Percentiles rank a stretch among this genome's conserved stretches.
Evolutionary conservation across 441 rosid species (phyloP).

Genomic region (Gossypium aridum): DNA sequence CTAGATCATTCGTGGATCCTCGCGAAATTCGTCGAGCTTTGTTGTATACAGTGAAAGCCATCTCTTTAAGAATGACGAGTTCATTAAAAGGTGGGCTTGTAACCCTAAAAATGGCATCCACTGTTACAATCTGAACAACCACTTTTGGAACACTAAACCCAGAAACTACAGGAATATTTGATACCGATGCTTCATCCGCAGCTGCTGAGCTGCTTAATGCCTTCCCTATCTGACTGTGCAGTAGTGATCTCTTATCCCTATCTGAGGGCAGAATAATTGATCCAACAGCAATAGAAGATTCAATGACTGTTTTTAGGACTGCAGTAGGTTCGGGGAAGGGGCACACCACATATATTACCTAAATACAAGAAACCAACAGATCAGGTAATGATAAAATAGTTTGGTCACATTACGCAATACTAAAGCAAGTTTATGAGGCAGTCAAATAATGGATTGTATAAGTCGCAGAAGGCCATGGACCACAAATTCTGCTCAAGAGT

Average conservation of each 20-base stretch:
- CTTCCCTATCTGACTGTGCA: slow-evolving; percentile 77
- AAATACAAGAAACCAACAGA: slow-evolving; percentile 20
- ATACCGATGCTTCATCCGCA: slow-evolving; percentile 85
- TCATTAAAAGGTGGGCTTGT: slow-evolving; percentile 84
- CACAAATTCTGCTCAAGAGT: background rate
- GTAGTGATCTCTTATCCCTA: slow-evolving; percentile 61
- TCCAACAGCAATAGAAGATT: slow-evolving; percentile 90
- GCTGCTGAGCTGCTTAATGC: slow-evolving; percentile 85
- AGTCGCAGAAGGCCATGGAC: background rate
- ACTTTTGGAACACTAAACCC: slow-evolving; percentile 87
- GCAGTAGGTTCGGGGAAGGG: slow-evolving; percentile 98
- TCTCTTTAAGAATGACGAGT: slow-evolving; percentile 87
- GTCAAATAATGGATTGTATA: background rate
- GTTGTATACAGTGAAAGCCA: slow-evolving; percentile 92
- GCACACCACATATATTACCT: slow-evolving; percentile 98
- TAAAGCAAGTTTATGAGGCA: background rate
- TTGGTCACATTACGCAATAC: background rate
- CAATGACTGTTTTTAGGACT: slow-evolving; percentile 76
- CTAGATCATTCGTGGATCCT: slow-evolving; percentile 56
- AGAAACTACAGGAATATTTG: slow-evolving; percentile 76
- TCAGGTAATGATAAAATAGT: slow-evolving; percentile 12
- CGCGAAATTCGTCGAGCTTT: slow-evolving; percentile 91
- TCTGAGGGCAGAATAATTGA: slow-evolving; percentile 60
- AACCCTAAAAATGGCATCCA: slow-evolving; percentile 93
- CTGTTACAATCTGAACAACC: slow-evolving; percentile 92